Evolutionary conservation across 75 land plant species (phyloP).

Genomic region (Pseudotsuga menziesii): DNA sequence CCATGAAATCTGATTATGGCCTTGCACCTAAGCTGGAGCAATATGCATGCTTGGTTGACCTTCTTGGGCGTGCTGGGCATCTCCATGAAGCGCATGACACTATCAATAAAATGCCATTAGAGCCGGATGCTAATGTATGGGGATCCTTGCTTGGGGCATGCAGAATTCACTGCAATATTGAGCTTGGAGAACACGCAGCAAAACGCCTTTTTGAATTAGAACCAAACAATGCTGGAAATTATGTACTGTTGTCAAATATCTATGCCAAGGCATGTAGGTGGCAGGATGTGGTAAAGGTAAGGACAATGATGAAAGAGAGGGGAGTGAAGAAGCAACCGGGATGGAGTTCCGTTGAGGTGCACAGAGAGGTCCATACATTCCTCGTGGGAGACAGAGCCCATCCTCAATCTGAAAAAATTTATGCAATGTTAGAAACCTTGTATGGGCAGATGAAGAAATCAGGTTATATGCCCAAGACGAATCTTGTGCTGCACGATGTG

Average conservation of each 20-base stretch:
- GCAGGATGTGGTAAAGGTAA: slow-evolving; percentile 1
- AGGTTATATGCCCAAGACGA: neutral
- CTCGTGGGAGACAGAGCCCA: neutral
- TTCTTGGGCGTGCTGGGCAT: no score
- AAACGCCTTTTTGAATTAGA: no score
- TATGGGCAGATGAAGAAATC: neutral
- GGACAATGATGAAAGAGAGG: neutral
- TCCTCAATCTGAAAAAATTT: neutral
- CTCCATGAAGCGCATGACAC: no score
- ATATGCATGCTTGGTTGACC: no score
- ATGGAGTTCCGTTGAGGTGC: slow-evolving; percentile 8
- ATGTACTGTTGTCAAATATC: slow-evolving; percentile 19
- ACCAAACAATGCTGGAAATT: slow-evolving; percentile 10
- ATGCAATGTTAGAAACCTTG: neutral
- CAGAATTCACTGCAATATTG: no score
- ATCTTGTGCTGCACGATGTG: neutral
- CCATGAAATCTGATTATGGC: no score
- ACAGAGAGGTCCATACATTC: slow-evolving; percentile 10
- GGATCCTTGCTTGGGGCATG: no score
- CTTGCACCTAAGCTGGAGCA: no score
- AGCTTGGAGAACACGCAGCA: no score
- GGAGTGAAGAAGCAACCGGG: slow-evolving; percentile 4
- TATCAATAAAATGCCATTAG: no score
- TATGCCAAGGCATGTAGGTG: slow-evolving; percentile 11
- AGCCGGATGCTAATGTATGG: no score